Base-by-base conservation (phyloP, 1,284 basidiomycete genomes). In the Singerocomus inundabilis region DNA sequence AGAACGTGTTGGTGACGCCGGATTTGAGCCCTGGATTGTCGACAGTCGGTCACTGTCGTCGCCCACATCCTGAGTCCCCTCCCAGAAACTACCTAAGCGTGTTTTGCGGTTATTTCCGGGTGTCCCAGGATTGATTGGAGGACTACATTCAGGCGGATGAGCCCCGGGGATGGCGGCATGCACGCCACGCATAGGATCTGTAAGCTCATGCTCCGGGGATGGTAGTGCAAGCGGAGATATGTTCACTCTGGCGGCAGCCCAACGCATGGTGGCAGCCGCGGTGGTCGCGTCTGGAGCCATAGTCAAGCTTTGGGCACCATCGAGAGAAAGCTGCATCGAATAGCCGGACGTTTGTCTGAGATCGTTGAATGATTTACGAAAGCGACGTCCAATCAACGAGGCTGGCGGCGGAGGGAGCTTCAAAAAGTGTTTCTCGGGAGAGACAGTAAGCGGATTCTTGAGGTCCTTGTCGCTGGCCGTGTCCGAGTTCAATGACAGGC, bases 191-290 rank as follows among this genome's bases (percentile, higher is more conserved):
- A 93, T 84, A 0, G 91, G 91, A 65, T 93, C 91, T 7, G 84
- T 84, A 28, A 94, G 76, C 62, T 94, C 91, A 58, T 88, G 84
- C 63, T 94, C 92, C 0, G 92, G 92, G 29, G 87, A 91, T 3
- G 92, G 92, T 1, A 93, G 74, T 0, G 87, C 83, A 11, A 94
- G 75, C 1, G 92, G 92, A 2, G 87, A 82, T 44, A 90, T 80
- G 54, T 84, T 81, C 12, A 88, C 82, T 44, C 84, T 76, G 13
- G 84, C 79, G 6, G 80, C 87, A 16, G 91, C 91, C 80, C 86
- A 86, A 24, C 92, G 86, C 67, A 93, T 84, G 0, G 91, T 87
- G 0, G 91, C 91, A 0, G 90, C 91, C 0, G 87, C 79, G 0
- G 89, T 79, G 15, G 80, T 78, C 7, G 79, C 70, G 35, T 87